Evolutionary conservation across 257 asterid species (phyloP).

Genomic region (Euphrasia confusa): DNA sequence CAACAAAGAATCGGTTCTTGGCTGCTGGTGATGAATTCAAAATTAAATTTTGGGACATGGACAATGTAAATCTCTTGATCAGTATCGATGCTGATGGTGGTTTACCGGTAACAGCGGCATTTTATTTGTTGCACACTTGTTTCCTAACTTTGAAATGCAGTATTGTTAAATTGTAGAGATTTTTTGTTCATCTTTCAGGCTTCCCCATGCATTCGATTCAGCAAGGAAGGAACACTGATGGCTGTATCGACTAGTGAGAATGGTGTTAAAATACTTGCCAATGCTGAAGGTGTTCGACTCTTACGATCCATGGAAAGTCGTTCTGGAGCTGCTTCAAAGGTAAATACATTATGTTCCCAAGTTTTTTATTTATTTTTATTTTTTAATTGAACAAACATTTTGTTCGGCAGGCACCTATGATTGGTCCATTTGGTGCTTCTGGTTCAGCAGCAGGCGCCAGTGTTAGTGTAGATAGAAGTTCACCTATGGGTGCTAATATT

Average conservation of each 20-base stretch:
- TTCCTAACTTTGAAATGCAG: conserved; percentile 1
- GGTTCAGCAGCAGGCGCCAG: conserved; percentile 41
- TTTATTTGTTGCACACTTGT: conserved; percentile 14
- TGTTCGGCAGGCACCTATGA: conserved; percentile 34
- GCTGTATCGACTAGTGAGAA: conserved; percentile 62
- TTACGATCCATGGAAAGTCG: conserved; percentile 37
- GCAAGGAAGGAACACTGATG: conserved; percentile 55
- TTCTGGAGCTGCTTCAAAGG: conserved; percentile 42
- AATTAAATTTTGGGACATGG: conserved; percentile 74
- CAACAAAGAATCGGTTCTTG: conserved; percentile 52
- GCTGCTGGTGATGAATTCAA: conserved; percentile 67
- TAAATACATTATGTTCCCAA: conserved; percentile 16
- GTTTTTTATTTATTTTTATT: no score
- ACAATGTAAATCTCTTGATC: conserved; percentile 38
- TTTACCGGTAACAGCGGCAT: conserved; percentile 41
- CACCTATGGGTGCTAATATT: conserved; percentile 31
- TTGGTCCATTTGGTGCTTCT: conserved; percentile 40
- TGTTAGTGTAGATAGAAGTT: conserved; percentile 35
- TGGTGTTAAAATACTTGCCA: conserved; percentile 59
- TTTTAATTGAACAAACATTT: not conserved
- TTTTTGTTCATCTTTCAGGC: conserved; percentile 40
- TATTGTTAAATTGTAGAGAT: conserved; percentile 16
- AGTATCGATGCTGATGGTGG: conserved; percentile 58
- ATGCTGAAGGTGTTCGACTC: conserved; percentile 40
- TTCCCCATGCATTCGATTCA: conserved; percentile 62